Evolutionary conservation across 2,329 filamentous ascomycete species (phyloP), one percentile per base, ranked within the genome.

Genomic region (Colletotrichum gloeosporioides): DNA sequence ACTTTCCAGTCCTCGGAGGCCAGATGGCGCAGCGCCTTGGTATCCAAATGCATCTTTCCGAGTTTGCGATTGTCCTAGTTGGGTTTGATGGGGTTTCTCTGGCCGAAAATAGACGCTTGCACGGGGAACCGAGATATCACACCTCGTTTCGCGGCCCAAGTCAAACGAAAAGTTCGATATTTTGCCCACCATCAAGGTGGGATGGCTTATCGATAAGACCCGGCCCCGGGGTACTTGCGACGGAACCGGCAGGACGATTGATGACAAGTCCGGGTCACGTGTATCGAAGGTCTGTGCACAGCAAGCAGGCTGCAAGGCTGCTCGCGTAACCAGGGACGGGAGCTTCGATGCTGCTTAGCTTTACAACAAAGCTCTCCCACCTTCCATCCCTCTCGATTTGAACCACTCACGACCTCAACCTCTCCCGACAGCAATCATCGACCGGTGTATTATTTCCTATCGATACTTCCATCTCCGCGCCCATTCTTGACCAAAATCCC

Each of bases 1-100:
- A 98, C 96, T 80, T 95, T 92, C 95, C 98, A 99, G 89, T 99
- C 97, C 86, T 99, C 97, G 18, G 92, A 87, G 67, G 95, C 94
- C 84, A 99, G 92, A 86, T 99, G 96, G 84, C 98, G 96, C 87
- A 99, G 93, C 66, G 95, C 94, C 84, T 96, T 96, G 66, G 96
- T 96, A 84, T 99, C 96, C 84, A 99, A 92, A 89, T 97, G 98
- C 97, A 99, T 99, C 78, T 76, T 86, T 82, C 75, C 31, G 65
- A 27, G 69, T 22, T 8, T 31, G 25, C 32, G 18, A 32, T 57
- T 32, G 53, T 25, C 4, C 16, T 1, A 32, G 53, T 10, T 16
- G 16, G 10, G 6, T 34, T 53, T 29, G 39, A 6, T 2, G 62
- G 32, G 39, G 34, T 8, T n/a, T 36, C 53, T 31, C 18, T 34